Evolutionary conservation across 495 filamentous ascomycete species (phyloP).

Genomic region (Staphylotrichum longicolle): DNA sequence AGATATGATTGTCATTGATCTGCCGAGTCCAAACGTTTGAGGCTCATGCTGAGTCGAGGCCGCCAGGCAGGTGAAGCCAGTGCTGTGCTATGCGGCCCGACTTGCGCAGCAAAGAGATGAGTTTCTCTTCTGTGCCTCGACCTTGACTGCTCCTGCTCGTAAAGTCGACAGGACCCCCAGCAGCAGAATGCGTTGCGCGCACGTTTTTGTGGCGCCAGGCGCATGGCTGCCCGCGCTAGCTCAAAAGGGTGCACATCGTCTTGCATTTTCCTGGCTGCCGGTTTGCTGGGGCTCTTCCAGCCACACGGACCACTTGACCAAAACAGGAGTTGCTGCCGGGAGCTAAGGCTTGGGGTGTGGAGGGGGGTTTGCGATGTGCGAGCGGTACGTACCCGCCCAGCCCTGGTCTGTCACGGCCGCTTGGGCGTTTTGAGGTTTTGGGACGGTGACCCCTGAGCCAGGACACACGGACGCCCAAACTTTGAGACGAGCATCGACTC

Average conservation of each 20-base stretch:
- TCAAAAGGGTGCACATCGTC: constrained; percentile 23
- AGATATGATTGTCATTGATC: constrained; percentile 35
- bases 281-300: constrained; percentile 28
- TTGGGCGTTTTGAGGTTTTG: constrained; percentile 37
- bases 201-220: constrained; percentile 25
- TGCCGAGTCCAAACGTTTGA: constrained; percentile 35
- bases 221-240: constrained; percentile 18
- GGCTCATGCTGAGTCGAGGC: constrained; percentile 23
- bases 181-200: constrained; percentile 12
- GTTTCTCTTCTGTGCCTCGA: no score
- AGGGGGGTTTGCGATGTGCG: constrained; percentile 1
- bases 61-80: constrained; percentile 5
- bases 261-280: constrained; percentile 19
- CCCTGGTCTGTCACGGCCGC: constrained; percentile 31
- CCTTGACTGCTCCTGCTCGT: background rate
- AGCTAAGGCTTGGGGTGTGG: constrained; percentile 30
- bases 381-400: constrained; percentile 22
- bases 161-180: no score
- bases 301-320: constrained; percentile 29
- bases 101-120: background rate
- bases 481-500: constrained; percentile 50
- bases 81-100: constrained; percentile 11
- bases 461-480: constrained; percentile 31
- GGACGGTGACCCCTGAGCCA: constrained; percentile 31
- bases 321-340: constrained; percentile 33